Evolutionary conservation across 371 early-diverging fungal species (phyloP).

Genomic region (Actinomucor elegans): DNA sequence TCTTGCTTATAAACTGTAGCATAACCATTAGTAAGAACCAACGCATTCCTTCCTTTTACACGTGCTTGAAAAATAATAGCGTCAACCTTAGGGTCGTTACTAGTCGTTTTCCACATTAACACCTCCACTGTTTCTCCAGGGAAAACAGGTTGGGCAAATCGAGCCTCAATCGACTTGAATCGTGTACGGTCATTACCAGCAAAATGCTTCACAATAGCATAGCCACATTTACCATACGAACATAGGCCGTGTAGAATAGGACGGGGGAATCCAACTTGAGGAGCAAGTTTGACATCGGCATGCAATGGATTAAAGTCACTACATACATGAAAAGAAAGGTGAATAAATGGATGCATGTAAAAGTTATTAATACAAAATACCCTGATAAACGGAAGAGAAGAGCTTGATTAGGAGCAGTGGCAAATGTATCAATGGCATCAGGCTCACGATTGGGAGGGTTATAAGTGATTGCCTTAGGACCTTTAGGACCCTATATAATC

Average conservation of each 20-base stretch:
- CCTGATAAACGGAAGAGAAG: slow-evolving; percentile 64
- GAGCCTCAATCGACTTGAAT: slow-evolving; percentile 61
- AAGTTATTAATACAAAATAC: slow-evolving; percentile 3
- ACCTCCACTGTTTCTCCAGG: slow-evolving; percentile 65
- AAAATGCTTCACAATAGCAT: slow-evolving; percentile 55
- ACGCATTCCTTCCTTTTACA: slow-evolving; percentile 50
- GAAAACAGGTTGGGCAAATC: slow-evolving; percentile 70
- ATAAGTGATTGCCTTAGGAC: slow-evolving; percentile 37
- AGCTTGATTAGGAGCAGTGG: slow-evolving; percentile 55
- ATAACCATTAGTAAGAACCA: slow-evolving; percentile 51
- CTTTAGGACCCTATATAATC: slow-evolving; percentile 43
- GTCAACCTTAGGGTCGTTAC: slow-evolving; percentile 31
- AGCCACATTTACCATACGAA: slow-evolving; percentile 60
- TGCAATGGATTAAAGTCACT: slow-evolving; percentile 74
- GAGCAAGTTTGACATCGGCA: slow-evolving; percentile 60
- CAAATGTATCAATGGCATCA: slow-evolving; percentile 45
- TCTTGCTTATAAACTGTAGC: slow-evolving; percentile 36
- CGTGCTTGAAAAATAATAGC: slow-evolving; percentile 53
- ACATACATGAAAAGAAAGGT: not conserved
- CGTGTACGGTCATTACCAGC: slow-evolving; percentile 50
- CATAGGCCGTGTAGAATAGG: slow-evolving; percentile 74
- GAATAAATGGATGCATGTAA: not conserved
- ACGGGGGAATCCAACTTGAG: slow-evolving; percentile 60
- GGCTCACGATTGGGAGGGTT: slow-evolving; percentile 53
- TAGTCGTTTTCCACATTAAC: slow-evolving; percentile 65